Evolutionary conservation across 2,329 filamentous ascomycete genomes (phyloP), one percentile per base, ranked within the genome.

Genomic region (Myriosclerotinia scirpicola): DNA sequence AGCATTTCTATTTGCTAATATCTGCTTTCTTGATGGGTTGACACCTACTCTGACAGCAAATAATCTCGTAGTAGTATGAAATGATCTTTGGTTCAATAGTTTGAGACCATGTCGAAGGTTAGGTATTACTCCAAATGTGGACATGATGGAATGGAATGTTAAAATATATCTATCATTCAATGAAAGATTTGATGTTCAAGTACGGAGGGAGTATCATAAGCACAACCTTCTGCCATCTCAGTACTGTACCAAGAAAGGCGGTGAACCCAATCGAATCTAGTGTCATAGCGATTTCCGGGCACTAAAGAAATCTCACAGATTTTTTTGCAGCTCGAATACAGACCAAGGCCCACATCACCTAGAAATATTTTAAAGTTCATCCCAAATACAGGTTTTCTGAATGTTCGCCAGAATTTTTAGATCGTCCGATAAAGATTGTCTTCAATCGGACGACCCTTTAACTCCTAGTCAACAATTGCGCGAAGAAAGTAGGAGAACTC

Each of bases 341-440:
- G 5, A 14, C 26, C 26, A 50, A 46, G 40, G 44, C 63, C 54
- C 44, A 52, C 38, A 42, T 34, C 22, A 44, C 38, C 15, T 34
- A 36, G 48, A 30, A n/a, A 12, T 50, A 26, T 26, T 34, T 42
- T 44, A 46, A 38, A 60, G 26, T 36, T 44, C 48, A 48, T 34
- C 26, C 36, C 30, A 55, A 55, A 62, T 50, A 40, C 54, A 36
- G n/a, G 46, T 52, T 26, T 68, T 42, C 58, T 38, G n/a, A 38
- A 75, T 75, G 74, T 71, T 76, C 54, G 73, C 72, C 11, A 70
- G 69, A 69, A 55, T 76, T 9, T 68, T 71, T 52, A 69, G n/a
- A 22, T 22, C 67, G 12, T 72, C 72, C 34, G 72, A 71, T n/a
- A 72, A 67, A 71, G 62, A 67, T 56, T 64, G 69, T n/a, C 59